phyloP scores from a whole-genome alignment of 352 stramenopile genomes.

The Globisporangium carolinianum region DNA sequence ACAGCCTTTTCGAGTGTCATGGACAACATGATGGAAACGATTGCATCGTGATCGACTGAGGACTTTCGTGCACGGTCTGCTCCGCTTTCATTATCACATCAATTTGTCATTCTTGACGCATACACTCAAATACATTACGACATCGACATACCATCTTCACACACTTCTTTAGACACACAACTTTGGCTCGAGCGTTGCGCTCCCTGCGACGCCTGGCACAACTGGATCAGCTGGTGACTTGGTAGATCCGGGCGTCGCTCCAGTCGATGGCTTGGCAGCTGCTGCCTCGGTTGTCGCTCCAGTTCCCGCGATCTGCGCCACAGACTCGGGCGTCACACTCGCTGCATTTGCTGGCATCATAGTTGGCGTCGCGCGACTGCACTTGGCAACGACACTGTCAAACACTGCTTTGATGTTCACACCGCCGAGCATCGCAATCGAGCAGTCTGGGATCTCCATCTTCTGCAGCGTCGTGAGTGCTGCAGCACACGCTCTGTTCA shows the following conservation, averaged over 20 bases:
- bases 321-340: neutral
- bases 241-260: neutral
- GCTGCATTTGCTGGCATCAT: conserved; percentile 4
- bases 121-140: conserved; percentile 1
- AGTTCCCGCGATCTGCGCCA: neutral
- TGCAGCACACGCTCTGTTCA: conserved; percentile 12
- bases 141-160: neutral
- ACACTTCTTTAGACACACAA: conserved; percentile 10
- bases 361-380: conserved; percentile 8
- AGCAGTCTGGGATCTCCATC: conserved; percentile 32
- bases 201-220: neutral
- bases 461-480: conserved; percentile 25
- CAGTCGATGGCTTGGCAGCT: neutral
- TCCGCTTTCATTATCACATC: neutral
- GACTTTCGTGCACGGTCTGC: no score
- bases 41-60: no score
- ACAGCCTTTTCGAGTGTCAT: no score
- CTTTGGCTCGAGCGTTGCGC: conserved; percentile 7
- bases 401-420: conserved; percentile 36
- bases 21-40: no score
- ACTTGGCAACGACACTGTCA: conserved; percentile 8
- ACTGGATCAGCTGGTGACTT: neutral
- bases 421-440: conserved; percentile 32
- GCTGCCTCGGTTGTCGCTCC: neutral
- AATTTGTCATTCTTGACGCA: neutral